Evolutionary conservation across 1,284 basidiomycete genomes (phyloP), one percentile per base, ranked within the genome.

Genomic region (Anthracocystis panici-leucophaei): DNA sequence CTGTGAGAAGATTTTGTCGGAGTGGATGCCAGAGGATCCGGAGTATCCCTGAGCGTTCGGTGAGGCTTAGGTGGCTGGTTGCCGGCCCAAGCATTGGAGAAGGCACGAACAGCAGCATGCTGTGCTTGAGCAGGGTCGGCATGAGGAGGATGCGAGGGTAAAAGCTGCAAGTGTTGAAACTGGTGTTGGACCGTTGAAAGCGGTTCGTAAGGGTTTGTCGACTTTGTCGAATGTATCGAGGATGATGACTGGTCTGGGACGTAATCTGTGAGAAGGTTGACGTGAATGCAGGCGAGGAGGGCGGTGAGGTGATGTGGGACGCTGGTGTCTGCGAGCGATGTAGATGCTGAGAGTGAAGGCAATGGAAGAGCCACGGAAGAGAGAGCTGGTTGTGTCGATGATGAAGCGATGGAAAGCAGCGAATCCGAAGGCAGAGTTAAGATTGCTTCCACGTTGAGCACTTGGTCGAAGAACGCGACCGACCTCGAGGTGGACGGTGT

Each of bases 381-480:
- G 10, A n/a, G 5, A 42, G 42, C 20, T 7, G 38, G 35, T 10
- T 61, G 48, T 1, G 58, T 23, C 16, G 52, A 57, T 31, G 33
- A 38, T 5, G 57, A 42, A 6, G 64, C 53, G 27, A 59, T 55
- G 1, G 62, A 56, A 5, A 70, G 49, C 18, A 58, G 65, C 16
- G 67, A 29, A 18, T 66, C 44, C 9, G 68, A 44, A 0, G 74
- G 74, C 1, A 76, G 25, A 16, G 51, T 65, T 20, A 76, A 59
- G 25, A 60, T 23, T 38, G 67, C 48, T 46, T 63, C 42, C 6
- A 72, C 65, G 6, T 65, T 57, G 54, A 76, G 65, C 21, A 67
- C 57, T 33, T 76, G 56, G 50, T 76, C 69, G 45, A 72, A 76
- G 49, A 65, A 76, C 56, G 62, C 65, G 44, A 61, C 62, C 10